Evolutionary conservation across 2,329 filamentous ascomycete species (phyloP), one percentile per base, ranked within the genome.

Genomic region (Paracoccidioides lutzii): DNA sequence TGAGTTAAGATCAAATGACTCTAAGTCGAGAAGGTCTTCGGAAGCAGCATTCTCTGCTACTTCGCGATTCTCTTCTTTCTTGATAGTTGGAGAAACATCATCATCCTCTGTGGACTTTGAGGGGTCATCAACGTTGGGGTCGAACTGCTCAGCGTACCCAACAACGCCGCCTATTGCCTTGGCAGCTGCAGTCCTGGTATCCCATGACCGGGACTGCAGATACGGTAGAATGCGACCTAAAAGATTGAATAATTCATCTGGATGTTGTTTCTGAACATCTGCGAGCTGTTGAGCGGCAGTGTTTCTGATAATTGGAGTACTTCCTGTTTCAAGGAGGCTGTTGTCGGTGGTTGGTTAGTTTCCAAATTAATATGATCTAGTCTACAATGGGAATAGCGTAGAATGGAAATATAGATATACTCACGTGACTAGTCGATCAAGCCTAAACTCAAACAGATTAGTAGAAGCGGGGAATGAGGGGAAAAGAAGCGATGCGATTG

Each of bases 241-340:
- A 5, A 98, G 80, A 67, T 97, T 96, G 74, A 97, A 97, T 1
- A 98, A 78, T 71, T 98, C 94, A 73, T 98, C 91, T 0, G 93
- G 93, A 65, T 97, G 93, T 70, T 93, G 88, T 69, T 96, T 97
- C 73, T 98, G 94, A 71, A 95, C 93, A 73, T 98, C 93, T 59
- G 90, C 93, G 60, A 98, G 80, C 74, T 98, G 93, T 67, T 94
- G 90, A 59, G 95, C 93, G 59, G 93, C 94, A 60, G 93, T 98
- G 68, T 96, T 95, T 63, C 94, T 85, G 68, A 98, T 97, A 62
- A 98, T 79, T 68, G 87, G 85, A 58, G 93, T 98, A 74, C 91
- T 97, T 64, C 93, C 93, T 57, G 93, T 97, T 79, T 98, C 93
- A 65, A 98, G 84, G 69, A 98, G 83, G 61, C 90, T 95, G 71